Percentiles rank a stretch among this genome's conserved stretches.
Conservation (phyloP, 805 yeast species). For the Pichia nakasei region DNA sequence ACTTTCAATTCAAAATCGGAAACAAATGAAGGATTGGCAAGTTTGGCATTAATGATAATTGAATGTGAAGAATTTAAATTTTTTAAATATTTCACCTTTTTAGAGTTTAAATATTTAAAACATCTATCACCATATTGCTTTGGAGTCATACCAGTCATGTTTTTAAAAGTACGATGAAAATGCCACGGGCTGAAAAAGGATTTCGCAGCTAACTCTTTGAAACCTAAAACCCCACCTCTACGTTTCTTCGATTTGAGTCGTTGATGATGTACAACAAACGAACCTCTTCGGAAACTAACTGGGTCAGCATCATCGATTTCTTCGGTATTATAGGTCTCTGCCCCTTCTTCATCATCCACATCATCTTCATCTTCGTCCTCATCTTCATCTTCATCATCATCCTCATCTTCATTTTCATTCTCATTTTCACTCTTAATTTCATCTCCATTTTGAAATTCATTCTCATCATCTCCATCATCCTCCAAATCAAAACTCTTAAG, state of each 20-base stretch:
- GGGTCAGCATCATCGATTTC: not conserved
- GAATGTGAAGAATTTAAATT: slow-evolving; percentile 13
- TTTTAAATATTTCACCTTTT: slow-evolving; percentile 14
- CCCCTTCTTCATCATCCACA: not conserved
- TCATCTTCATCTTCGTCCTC: not conserved
- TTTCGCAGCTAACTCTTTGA: slow-evolving; percentile 80
- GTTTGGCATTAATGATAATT: slow-evolving; percentile 24
- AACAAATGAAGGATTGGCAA: slow-evolving; percentile 27
- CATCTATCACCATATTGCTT: slow-evolving; percentile 84
- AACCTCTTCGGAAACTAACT: slow-evolving; percentile 1
- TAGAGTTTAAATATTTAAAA: slow-evolving; percentile 44
- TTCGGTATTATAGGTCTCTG: too few relatives aligned
- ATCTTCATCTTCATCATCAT: too few relatives aligned
- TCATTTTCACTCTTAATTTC: not conserved
- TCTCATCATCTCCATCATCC: not conserved
- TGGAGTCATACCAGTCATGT: slow-evolving; percentile 80
- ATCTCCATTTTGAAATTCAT: too few relatives aligned
- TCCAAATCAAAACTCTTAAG: too few relatives aligned
- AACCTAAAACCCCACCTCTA: slow-evolving; percentile 74
- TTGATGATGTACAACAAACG: slow-evolving; percentile 6
- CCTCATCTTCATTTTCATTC: not conserved
- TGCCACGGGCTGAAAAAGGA: slow-evolving; percentile 86
- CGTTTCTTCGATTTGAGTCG: slow-evolving; percentile 40
- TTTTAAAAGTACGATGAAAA: slow-evolving; percentile 82
- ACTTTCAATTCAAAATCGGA: slow-evolving; percentile 11